phyloP scores from a whole-genome alignment of 306 rosid genomes.

The Lupinus albus region DNA sequence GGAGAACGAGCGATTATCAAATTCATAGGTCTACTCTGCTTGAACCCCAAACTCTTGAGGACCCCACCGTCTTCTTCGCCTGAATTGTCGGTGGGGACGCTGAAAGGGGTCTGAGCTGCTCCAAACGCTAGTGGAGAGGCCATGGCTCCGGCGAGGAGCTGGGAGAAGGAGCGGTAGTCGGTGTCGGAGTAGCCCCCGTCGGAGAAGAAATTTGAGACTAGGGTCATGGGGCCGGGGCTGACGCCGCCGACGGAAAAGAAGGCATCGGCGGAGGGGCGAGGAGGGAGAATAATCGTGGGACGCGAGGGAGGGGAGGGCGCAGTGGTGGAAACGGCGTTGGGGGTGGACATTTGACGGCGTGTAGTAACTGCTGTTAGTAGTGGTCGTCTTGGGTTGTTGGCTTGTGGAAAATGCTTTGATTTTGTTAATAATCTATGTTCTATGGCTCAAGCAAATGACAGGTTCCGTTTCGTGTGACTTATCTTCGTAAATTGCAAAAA shows the following conservation, averaged over 20 bases:
- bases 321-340: slow-evolving; percentile 56
- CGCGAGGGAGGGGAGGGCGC: slow-evolving; percentile 44
- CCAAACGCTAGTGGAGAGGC: slow-evolving; percentile 77
- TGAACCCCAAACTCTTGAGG: slow-evolving; percentile 60
- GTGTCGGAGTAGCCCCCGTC: slow-evolving; percentile 53
- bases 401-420: not conserved
- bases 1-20: slow-evolving; percentile 77
- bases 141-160: slow-evolving; percentile 97
- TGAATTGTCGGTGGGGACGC: slow-evolving; percentile 28
- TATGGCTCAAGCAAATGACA: not conserved
- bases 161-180: slow-evolving; percentile 78
- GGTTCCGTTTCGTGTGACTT: not conserved
- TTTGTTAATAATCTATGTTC: not conserved
- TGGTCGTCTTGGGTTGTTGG: too few species aligned
- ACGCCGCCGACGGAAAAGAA: slow-evolving; percentile 63
- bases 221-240: slow-evolving; percentile 98
- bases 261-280: slow-evolving; percentile 81
- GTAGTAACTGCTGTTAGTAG: not conserved
- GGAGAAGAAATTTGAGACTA: slow-evolving; percentile 80
- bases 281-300: slow-evolving; percentile 82
- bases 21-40: slow-evolving; percentile 82
- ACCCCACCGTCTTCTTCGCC: slow-evolving; percentile 48
- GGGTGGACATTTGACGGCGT: slow-evolving; percentile 48
- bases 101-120: not conserved
- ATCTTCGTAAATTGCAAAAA: not conserved